phyloP scores from a whole-genome alignment of 768 basidiomycete genomes.

The Leccinellum rugosiceps region DNA sequence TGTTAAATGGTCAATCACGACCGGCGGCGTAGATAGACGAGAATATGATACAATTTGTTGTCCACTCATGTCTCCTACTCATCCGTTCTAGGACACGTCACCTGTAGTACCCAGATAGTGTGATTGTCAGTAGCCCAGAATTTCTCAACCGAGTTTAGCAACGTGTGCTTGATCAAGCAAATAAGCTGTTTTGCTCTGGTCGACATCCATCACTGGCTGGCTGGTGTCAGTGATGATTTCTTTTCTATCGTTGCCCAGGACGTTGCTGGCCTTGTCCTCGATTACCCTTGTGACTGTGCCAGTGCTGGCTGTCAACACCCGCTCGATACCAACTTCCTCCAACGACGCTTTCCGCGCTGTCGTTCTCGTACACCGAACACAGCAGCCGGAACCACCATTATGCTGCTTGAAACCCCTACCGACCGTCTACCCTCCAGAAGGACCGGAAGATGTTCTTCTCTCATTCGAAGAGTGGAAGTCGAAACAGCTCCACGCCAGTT shows the following conservation, averaged over 20 bases:
- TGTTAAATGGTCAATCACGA: slow-evolving; percentile 18
- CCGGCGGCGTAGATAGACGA: slow-evolving; percentile 9
- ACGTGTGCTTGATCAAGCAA: not conserved
- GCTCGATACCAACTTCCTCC: slow-evolving; percentile 33
- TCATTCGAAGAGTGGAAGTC: slow-evolving; percentile 91
- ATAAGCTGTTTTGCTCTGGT: not conserved
- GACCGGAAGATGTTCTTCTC: slow-evolving; percentile 59
- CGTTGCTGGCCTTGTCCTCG: slow-evolving; percentile 32
- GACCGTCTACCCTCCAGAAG: slow-evolving; percentile 37
- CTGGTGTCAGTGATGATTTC: slow-evolving; percentile 7
- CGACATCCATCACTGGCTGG: slow-evolving; percentile 6
- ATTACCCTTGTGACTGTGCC: slow-evolving; percentile 34
- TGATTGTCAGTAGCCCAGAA: too few relatives aligned
- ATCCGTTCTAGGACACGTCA: slow-evolving; percentile 3
- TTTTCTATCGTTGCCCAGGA: slow-evolving; percentile 6
- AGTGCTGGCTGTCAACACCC: slow-evolving; percentile 26
- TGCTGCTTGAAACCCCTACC: slow-evolving; percentile 63
- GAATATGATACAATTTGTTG: slow-evolving; percentile 6
- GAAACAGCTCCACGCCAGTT: slow-evolving; percentile 49
- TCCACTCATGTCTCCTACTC: slow-evolving; percentile 2
- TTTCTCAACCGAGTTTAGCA: not conserved
- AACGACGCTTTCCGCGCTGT: slow-evolving; percentile 66
- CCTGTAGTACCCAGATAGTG: not conserved
- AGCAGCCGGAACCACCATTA: slow-evolving; percentile 51
- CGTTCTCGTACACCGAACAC: slow-evolving; percentile 41